A percentile compares a stretch with the other conserved stretches of the same genome.
Evolutionary conservation across 2,329 filamentous ascomycete genomes (phyloP).

Genomic region (Neofusicoccum laricinum): DNA sequence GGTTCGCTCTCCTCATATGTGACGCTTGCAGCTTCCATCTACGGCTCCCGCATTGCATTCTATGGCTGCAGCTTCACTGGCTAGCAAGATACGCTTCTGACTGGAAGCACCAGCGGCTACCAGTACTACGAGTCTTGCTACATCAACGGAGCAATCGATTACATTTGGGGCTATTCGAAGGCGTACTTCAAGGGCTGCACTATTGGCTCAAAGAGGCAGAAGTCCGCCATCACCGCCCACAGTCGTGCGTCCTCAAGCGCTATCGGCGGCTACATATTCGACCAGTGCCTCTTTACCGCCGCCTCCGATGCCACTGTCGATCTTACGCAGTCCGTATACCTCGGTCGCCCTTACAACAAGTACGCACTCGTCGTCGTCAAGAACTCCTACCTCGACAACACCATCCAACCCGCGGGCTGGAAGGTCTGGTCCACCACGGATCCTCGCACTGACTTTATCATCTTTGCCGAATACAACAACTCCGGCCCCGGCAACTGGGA

Average conservation of each 20-base stretch:
- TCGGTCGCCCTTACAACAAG: slow-evolving; percentile 50
- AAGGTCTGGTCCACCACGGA: slow-evolving; percentile 36
- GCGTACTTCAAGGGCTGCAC: slow-evolving; percentile 44
- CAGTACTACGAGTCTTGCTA: slow-evolving; percentile 54
- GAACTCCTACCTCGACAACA: slow-evolving; percentile 47
- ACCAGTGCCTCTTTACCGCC: slow-evolving; percentile 45
- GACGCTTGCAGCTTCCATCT: background rate
- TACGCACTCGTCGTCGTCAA: slow-evolving; percentile 50
- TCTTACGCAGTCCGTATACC: slow-evolving; percentile 38
- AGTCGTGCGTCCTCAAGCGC: slow-evolving; percentile 24
- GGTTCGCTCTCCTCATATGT: slow-evolving; percentile 40
- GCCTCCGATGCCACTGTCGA: slow-evolving; percentile 29
- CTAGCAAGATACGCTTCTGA: slow-evolving; percentile 50
- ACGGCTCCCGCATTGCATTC: slow-evolving; percentile 30
- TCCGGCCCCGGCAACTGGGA: slow-evolving; percentile 43
- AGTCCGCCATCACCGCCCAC: slow-evolving; percentile 23
- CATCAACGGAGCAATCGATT: slow-evolving; percentile 56
- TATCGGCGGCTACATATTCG: slow-evolving; percentile 50
- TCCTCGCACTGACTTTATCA: slow-evolving; percentile 15
- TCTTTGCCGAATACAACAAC: slow-evolving; percentile 52
- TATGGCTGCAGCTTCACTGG: slow-evolving; percentile 54
- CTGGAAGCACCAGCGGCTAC: slow-evolving; percentile 41
- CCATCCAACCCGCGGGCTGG: slow-evolving; percentile 60
- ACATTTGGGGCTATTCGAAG: slow-evolving; percentile 52
- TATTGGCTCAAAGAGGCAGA: background rate